A percentile compares a stretch with the other conserved stretches of the same genome.
phyloP scores from a whole-genome alignment of 495 filamentous ascomycete species.

The Neurospora sp. region DNA sequence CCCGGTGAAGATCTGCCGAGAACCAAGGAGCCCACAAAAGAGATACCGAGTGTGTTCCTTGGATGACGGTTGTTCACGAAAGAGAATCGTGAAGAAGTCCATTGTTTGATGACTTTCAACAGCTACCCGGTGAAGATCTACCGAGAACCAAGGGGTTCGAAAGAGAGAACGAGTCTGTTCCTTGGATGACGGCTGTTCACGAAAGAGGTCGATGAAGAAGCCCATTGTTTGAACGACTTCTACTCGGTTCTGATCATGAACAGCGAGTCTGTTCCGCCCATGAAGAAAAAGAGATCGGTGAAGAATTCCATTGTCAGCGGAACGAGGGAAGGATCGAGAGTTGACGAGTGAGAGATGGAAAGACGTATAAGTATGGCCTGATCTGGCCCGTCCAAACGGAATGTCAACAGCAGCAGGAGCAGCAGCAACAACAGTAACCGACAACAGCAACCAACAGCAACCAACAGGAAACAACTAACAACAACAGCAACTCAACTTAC shows the following conservation, averaged over 20 bases:
- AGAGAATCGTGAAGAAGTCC: background rate
- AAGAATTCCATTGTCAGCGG: background rate
- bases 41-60: background rate
- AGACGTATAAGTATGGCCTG: background rate
- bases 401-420: background rate
- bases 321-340: background rate
- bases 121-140: background rate
- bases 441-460: background rate
- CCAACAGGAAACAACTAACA: background rate
- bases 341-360: background rate
- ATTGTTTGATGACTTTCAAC: background rate
- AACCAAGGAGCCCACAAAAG: background rate
- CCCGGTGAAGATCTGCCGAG: background rate
- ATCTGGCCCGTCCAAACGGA: background rate
- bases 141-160: background rate
- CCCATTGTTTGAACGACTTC: background rate
- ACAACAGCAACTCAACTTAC: background rate
- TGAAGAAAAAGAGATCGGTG: background rate
- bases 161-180: background rate
- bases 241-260: background rate
- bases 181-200: background rate
- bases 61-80: background rate
- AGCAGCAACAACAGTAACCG: background rate
- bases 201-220: background rate
- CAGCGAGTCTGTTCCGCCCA: background rate